Evolutionary conservation across 169 alveolate species (phyloP).

Genomic region (Cryptosporidium viatorum): DNA sequence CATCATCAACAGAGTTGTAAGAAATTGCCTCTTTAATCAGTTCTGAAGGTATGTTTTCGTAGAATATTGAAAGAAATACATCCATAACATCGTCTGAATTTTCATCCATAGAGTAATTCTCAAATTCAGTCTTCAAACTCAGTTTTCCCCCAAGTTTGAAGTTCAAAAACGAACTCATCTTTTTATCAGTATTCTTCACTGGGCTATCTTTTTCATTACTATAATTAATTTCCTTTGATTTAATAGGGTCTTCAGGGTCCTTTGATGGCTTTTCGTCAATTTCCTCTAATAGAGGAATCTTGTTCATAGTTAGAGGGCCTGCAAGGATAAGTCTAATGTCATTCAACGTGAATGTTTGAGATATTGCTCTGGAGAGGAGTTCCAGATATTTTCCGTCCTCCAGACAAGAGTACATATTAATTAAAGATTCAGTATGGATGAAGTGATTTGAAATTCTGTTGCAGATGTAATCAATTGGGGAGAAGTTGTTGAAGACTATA

Average conservation of each 20-base stretch:
- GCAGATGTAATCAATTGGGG: slow-evolving; percentile 35
- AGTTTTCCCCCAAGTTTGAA: slow-evolving; percentile 39
- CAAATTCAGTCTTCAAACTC: background rate
- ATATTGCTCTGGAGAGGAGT: background rate
- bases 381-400: background rate
- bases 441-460: slow-evolving; percentile 16
- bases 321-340: slow-evolving; percentile 55
- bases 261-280: background rate
- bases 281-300: slow-evolving; percentile 50
- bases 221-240: background rate
- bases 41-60: slow-evolving; percentile 1
- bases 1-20: slow-evolving; percentile 14
- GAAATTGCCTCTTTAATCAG: slow-evolving; percentile 19
- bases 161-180: slow-evolving; percentile 33
- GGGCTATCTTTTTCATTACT: background rate
- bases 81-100: background rate
- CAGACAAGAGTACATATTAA: background rate
- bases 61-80: slow-evolving; percentile 18
- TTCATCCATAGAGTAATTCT: background rate
- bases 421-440: background rate
- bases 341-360: slow-evolving; percentile 27
- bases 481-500: slow-evolving; percentile 32
- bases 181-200: background rate
- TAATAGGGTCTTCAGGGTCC: background rate
- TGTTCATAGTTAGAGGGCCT: slow-evolving; percentile 61